Base-by-base conservation (phyloP, 2,329 filamentous ascomycete genomes). In the Colletotrichum cordylinicola region DNA sequence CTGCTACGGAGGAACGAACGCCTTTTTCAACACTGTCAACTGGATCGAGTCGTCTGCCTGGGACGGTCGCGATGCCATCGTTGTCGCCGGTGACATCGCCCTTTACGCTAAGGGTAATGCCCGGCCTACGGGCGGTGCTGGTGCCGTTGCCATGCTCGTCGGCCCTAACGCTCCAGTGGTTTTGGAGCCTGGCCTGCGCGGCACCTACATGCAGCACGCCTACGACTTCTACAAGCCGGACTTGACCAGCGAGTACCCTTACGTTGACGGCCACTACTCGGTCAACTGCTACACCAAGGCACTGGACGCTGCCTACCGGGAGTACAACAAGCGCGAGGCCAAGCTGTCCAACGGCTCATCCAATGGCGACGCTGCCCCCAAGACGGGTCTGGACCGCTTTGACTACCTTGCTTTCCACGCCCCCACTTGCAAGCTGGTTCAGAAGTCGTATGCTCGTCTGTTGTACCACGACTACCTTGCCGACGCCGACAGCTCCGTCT, bases 181-280 rank as follows among this genome's bases (percentile, higher is more conserved):
- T 77, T 88, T 94, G 79, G 94, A 96, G 87, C 92, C 94, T 67
- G 95, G 95, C 83, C 91, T 96, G 83, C 93, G 94, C 82, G 94
- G 93, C 83, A 93, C 90, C 81, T 95, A 95, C 89, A 93, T 96
- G 92, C 90, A 93, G 85, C 94, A 96, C 87, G 93, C 93, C 81
- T 97, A 96, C 86, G 94, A 96, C 86, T 96, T 96, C 85, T 96
- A 95, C 92, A 96, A 96, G 92, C 94, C 94, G 82, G 94, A 96
- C 86, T 89, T 96, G 79, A 94, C 94, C 82, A 95, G 93, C 90
- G 94, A 96, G 87, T 96, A 96, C 88, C 94, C 94, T 78, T 93
- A 95, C 82, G 94, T 96, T 74, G 94, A 96, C 81, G 94, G 94
- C 77, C 94, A 96, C 85, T 96, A 93, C 90, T 96, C 94, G 65